phyloP scores from a whole-genome alignment of 345 rosid genomes.

The Jatropha curcas region DNA sequence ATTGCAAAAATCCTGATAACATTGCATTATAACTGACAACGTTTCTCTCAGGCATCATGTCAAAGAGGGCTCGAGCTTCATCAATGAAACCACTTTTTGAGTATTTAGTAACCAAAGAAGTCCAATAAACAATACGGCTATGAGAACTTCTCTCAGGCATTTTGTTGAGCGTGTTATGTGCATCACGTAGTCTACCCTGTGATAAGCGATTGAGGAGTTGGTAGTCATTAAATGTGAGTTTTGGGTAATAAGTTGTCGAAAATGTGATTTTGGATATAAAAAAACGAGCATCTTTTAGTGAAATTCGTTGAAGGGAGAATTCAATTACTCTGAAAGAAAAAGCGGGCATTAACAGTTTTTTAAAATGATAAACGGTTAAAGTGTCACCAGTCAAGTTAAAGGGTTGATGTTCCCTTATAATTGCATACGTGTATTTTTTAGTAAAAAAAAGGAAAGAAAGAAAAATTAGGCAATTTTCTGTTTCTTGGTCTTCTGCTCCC shows the following conservation, averaged over 20 bases:
- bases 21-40: constrained; percentile 60
- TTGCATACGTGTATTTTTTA: background rate
- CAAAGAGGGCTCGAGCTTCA: constrained; percentile 54
- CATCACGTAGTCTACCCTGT: constrained; percentile 33
- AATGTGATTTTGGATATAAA: constrained; percentile 16
- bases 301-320: constrained; percentile 16
- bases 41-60: constrained; percentile 52
- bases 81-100: constrained; percentile 47
- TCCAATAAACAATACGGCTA: constrained; percentile 45
- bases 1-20: constrained; percentile 49
- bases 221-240: constrained; percentile 37
- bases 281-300: constrained; percentile 14
- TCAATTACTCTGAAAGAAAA: constrained; percentile 19
- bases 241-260: constrained; percentile 14
- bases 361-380: background rate
- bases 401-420: too few relatives aligned
- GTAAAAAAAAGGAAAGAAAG: too few relatives aligned
- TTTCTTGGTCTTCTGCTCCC: background rate
- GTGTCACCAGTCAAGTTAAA: background rate
- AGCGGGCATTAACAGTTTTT: constrained; percentile 36
- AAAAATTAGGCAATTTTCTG: background rate
- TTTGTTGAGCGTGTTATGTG: constrained; percentile 55
- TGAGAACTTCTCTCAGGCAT: constrained; percentile 41
- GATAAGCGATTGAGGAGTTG: constrained; percentile 38
- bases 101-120: constrained; percentile 52